Evolutionary conservation across 768 basidiomycete genomes (phyloP), one percentile per base, ranked within the genome.

Genomic region (Guyanaporus albipodus): DNA sequence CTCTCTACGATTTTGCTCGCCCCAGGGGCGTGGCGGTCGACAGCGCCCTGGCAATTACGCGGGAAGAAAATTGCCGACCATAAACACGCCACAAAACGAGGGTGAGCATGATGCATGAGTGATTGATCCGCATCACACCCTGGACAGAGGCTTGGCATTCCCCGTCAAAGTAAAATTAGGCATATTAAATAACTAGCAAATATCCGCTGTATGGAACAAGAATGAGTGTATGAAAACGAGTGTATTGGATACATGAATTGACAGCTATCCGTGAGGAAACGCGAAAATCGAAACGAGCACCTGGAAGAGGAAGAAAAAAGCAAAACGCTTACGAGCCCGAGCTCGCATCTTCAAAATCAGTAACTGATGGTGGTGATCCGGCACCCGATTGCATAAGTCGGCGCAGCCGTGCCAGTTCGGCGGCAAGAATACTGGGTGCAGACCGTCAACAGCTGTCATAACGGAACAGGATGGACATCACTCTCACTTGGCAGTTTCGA

Each of bases 361-460:
- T 48, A 31, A 43, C 38, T 19, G 51, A 46, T 28, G 59, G 43
- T 38, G 67, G 55, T 52, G 61, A 56, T 45, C 66, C 69, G 1
- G 73, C 69, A 55, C 77, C 74, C 32, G 69, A 67, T 58, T 78
- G 84, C 80, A 91, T 89, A 32, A 91, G 73, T 54, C 87, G 75
- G 59, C 84, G 74, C 59, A 91, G 67, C 47, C 85, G 74, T 39
- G 79, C 76, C 36, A 90, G 70, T 61, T 90, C 87, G 23, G 72
- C 69, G 6, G 83, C 70, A 24, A 89, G 63, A 26, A 70, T 67
- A 57, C 86, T 87, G 56, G 22, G 44, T 5, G 18, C 17, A 12
- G 23, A 15, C 2, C 11, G 5, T 61, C 2, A 52, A 21, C 28
- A 38, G 32, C 15, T 0, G 8, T 15, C 23, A 2, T n/a, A n/a